Evolutionary conservation across 768 basidiomycete species (phyloP).

Genomic region (Suillus tomentosus): DNA sequence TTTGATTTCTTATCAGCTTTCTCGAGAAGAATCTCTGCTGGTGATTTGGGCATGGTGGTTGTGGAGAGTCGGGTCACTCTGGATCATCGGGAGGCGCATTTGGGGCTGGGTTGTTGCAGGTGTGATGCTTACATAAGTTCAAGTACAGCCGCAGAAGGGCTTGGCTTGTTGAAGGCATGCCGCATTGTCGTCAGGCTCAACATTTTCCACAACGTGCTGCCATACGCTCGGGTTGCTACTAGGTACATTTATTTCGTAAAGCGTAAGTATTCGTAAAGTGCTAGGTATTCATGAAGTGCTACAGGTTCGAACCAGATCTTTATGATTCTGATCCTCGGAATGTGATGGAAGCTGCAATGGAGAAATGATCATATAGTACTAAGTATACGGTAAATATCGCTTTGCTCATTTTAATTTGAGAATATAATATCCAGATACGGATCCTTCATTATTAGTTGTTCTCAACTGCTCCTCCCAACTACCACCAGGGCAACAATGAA

Average conservation of each 20-base stretch:
- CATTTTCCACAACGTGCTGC: neutral
- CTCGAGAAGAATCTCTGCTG: slow-evolving; percentile 72
- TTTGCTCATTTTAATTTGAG: neutral
- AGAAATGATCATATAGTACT: slow-evolving; percentile 1
- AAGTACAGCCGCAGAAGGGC: neutral
- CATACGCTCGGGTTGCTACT: neutral
- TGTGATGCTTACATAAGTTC: slow-evolving; percentile 4
- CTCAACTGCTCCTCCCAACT: slow-evolving; percentile 11
- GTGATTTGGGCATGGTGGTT: slow-evolving; percentile 74
- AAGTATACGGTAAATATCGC: neutral
- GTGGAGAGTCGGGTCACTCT: slow-evolving; percentile 20
- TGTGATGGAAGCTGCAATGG: neutral
- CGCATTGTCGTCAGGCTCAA: neutral
- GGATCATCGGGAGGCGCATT: slow-evolving; percentile 9
- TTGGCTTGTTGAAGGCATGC: neutral
- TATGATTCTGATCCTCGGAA: neutral
- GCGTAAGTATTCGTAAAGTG: neutral
- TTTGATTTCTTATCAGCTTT: slow-evolving; percentile 93
- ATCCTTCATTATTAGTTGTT: neutral
- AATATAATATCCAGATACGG: too few relatives aligned
- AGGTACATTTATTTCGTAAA: neutral
- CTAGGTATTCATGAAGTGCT: neutral
- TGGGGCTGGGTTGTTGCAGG: neutral
- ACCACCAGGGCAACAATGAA: slow-evolving; percentile 54
- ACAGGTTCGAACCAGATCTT: neutral